phyloP scores from a whole-genome alignment of 2,329 filamentous ascomycete species.

The Pseudocercospora fijiensis region DNA sequence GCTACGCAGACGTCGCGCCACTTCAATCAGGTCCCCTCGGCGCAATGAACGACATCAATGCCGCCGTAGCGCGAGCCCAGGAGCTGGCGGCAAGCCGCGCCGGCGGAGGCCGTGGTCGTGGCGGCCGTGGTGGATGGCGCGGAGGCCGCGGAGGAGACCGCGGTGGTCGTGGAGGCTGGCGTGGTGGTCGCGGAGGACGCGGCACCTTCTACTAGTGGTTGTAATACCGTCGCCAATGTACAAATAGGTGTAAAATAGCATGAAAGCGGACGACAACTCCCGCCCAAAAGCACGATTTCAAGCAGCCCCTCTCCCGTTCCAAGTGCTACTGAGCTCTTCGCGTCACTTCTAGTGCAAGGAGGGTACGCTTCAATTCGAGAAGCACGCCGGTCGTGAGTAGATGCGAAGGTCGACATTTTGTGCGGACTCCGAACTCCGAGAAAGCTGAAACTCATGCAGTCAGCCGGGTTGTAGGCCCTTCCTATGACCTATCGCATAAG shows the following conservation, averaged over 20 bases:
- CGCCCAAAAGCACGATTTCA: too few species aligned
- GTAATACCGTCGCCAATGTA: background rate
- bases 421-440: too few species aligned
- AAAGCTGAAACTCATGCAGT: too few species aligned
- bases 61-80: slow-evolving; percentile 27
- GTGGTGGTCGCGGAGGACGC: slow-evolving; percentile 3
- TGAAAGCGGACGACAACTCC: too few species aligned
- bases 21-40: slow-evolving; percentile 1
- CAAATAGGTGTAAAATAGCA: background rate
- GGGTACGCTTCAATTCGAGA: too few species aligned
- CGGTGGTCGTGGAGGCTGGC: slow-evolving; percentile 5
- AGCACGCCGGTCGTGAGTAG: too few species aligned
- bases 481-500: too few species aligned
- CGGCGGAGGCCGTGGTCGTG: slow-evolving; percentile 2
- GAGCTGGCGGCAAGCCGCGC: slow-evolving; percentile 22
- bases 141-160: slow-evolving; percentile 18
- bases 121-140: slow-evolving; percentile 12
- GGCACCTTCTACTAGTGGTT: background rate
- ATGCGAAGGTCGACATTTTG: too few species aligned
- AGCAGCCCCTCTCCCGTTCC: too few species aligned
- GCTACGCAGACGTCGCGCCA: slow-evolving; percentile 27
- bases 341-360: too few species aligned
- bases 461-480: too few species aligned
- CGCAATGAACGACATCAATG: slow-evolving; percentile 18
- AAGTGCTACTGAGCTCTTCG: too few species aligned